A percentile compares a stretch with the other conserved stretches of the same genome.
Evolutionary conservation across 768 basidiomycete genomes (phyloP).

Genomic region (Tephrocybe sp.): DNA sequence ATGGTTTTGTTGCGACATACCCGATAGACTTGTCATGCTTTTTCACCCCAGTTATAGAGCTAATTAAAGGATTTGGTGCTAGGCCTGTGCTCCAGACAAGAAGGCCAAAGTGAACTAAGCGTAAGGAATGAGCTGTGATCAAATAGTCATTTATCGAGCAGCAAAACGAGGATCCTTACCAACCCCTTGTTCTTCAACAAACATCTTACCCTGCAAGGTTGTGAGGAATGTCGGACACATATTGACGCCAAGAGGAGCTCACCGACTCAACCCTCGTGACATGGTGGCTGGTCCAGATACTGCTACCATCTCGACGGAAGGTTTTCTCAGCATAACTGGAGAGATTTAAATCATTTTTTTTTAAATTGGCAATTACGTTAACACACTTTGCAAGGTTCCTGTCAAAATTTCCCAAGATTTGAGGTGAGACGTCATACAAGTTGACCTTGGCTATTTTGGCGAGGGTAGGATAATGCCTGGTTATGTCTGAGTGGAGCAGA

Average conservation of each 20-base stretch:
- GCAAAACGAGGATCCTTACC: not conserved
- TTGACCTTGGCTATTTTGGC: slow-evolving; percentile 68
- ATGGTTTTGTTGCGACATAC: slow-evolving; percentile 26
- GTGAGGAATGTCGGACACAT: too few species aligned
- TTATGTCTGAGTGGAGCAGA: slow-evolving; percentile 66
- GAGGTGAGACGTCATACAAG: slow-evolving; percentile 79
- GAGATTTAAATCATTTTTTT: too few species aligned
- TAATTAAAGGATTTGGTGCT: slow-evolving; percentile 77
- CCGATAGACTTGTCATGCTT: slow-evolving; percentile 63
- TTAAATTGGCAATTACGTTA: not conserved
- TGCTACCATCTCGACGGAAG: slow-evolving; percentile 74
- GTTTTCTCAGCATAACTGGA: slow-evolving; percentile 66
- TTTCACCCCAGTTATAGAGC: slow-evolving; percentile 53
- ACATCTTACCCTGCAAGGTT: slow-evolving; percentile 4
- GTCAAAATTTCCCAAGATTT: slow-evolving; percentile 77
- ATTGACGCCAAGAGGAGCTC: slow-evolving; percentile 10
- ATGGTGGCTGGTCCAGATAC: slow-evolving; percentile 68
- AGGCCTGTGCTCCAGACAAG: slow-evolving; percentile 90
- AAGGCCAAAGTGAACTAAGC: slow-evolving; percentile 75
- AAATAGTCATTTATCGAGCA: not conserved
- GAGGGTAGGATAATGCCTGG: slow-evolving; percentile 60
- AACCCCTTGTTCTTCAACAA: slow-evolving; percentile 14
- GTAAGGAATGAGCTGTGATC: not conserved
- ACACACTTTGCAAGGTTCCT: slow-evolving; percentile 57
- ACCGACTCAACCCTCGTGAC: slow-evolving; percentile 70